These are phyloP conservation scores for Camelina laxa DNA, from an alignment of 345 rosid genomes.

Conservation along the genomic window DNA sequence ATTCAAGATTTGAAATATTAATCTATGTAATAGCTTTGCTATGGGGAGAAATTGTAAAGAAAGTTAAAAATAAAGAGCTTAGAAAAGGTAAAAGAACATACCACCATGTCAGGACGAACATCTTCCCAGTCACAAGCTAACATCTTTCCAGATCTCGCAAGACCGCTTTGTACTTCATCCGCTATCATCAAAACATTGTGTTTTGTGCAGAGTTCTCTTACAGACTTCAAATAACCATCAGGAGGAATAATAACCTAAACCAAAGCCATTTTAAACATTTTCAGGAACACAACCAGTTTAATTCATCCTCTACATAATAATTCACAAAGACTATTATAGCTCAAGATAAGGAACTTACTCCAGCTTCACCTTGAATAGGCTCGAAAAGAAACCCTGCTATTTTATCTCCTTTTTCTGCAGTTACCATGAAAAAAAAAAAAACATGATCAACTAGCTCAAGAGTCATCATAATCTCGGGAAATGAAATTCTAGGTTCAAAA, in stretches of 20 bases:
- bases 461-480: background rate
- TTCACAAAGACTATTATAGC: no score
- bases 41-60: background rate
- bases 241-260: conserved; percentile 82
- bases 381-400: conserved; percentile 96
- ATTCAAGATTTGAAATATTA: conserved; percentile 6
- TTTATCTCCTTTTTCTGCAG: conserved; percentile 70
- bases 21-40: conserved; percentile 15
- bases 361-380: conserved; percentile 99
- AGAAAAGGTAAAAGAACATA: conserved; percentile 43
- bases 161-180: conserved; percentile 95
- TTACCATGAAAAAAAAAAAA: conserved; percentile 25
- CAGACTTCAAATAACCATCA: conserved; percentile 77
- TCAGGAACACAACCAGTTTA: background rate
- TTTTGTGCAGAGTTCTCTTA: conserved; percentile 83
- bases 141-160: conserved; percentile 87
- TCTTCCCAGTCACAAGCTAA: conserved; percentile 97
- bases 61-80: background rate
- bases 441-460: conserved; percentile 20
- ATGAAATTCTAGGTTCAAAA: background rate
- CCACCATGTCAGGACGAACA: conserved; percentile 89
- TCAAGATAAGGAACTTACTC: conserved; percentile 47
- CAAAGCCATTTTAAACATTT: conserved; percentile 3
- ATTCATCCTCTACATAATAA: background rate
- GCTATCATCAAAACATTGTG: conserved; percentile 89